Percentiles rank a stretch among this genome's conserved stretches.
phyloP scores from a whole-genome alignment of 2,329 filamentous ascomycete genomes.

The Waltergamsia citrina region DNA sequence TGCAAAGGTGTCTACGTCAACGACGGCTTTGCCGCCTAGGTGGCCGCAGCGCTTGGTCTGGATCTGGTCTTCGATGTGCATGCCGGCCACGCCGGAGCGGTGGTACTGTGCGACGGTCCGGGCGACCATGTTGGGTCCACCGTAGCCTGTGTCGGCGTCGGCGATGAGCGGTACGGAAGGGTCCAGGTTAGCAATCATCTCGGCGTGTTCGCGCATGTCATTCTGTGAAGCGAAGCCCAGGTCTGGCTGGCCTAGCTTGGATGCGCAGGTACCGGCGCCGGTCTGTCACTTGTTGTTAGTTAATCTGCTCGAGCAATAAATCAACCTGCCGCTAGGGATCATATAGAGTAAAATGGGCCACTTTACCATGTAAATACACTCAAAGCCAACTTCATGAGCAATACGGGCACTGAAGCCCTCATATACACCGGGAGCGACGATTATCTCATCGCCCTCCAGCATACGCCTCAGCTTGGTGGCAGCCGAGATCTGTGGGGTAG shows the following conservation, averaged over 20 bases:
- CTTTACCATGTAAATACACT: conserved; percentile 57
- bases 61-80: conserved; percentile 57
- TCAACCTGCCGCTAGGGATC: too few relatives aligned
- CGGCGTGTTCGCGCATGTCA: conserved; percentile 55
- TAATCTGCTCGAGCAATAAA: too few relatives aligned
- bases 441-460: conserved; percentile 26
- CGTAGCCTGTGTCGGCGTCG: conserved; percentile 51
- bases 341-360: too few relatives aligned
- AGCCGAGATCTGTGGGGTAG: background rate
- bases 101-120: conserved; percentile 44
- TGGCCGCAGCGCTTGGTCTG: conserved; percentile 58
- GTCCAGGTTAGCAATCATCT: conserved; percentile 53
- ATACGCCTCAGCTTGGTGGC: conserved; percentile 24
- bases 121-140: conserved; percentile 40
- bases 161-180: conserved; percentile 48
- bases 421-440: conserved; percentile 58
- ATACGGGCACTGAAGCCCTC: conserved; percentile 59
- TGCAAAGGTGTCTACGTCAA: conserved; percentile 37
- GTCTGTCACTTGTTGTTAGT: conserved; percentile 38
- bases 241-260: conserved; percentile 52
- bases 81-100: conserved; percentile 43
- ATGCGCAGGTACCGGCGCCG: conserved; percentile 52
- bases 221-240: conserved; percentile 51
- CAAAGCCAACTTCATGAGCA: conserved; percentile 52
- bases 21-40: conserved; percentile 50